These are phyloP conservation scores for Bauhinia variegata DNA, from an alignment of 306 rosid species.

Conservation along the genomic window DNA sequence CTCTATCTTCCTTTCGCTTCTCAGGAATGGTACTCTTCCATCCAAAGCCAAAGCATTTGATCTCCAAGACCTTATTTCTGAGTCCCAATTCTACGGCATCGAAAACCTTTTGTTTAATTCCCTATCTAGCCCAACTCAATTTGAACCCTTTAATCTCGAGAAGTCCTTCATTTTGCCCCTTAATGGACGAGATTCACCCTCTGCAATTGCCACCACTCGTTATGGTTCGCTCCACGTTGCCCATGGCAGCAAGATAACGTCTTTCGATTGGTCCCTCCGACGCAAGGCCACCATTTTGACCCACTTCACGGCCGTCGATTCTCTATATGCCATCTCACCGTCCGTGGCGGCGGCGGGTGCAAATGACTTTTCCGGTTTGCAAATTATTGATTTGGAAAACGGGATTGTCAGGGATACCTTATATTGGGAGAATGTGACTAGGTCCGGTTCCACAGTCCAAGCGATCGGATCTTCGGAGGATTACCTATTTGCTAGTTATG, in stretches of 20 bases:
- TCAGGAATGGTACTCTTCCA: conserved; percentile 83
- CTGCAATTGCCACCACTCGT: conserved; percentile 68
- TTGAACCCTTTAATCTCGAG: conserved; percentile 84
- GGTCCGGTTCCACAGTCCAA: conserved; percentile 84
- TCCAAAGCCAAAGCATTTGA: conserved; percentile 78
- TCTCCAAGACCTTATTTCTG: conserved; percentile 72
- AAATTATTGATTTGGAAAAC: conserved; percentile 65
- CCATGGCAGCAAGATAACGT: conserved; percentile 87
- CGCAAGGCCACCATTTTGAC: conserved; percentile 79
- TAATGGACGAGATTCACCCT: conserved; percentile 79
- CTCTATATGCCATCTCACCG: conserved; percentile 73
- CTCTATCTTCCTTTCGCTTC: conserved; percentile 82
- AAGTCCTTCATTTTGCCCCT: conserved; percentile 59
- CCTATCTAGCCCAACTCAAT: conserved; percentile 73
- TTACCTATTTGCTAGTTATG: conserved; percentile 73
- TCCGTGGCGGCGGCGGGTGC: conserved; percentile 82
- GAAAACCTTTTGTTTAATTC: conserved; percentile 65
- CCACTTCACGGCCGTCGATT: conserved; percentile 82
- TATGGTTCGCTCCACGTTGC: conserved; percentile 81
- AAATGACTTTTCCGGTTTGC: conserved; percentile 85
- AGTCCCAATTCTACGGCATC: conserved; percentile 78
- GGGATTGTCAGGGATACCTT: conserved; percentile 59
- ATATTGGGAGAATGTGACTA: conserved; percentile 85
- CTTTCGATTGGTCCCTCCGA: conserved; percentile 89
- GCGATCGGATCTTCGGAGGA: conserved; percentile 76